Evolutionary conservation across 257 asterid genomes (phyloP).

Genomic region (Ehretia macrophylla): DNA sequence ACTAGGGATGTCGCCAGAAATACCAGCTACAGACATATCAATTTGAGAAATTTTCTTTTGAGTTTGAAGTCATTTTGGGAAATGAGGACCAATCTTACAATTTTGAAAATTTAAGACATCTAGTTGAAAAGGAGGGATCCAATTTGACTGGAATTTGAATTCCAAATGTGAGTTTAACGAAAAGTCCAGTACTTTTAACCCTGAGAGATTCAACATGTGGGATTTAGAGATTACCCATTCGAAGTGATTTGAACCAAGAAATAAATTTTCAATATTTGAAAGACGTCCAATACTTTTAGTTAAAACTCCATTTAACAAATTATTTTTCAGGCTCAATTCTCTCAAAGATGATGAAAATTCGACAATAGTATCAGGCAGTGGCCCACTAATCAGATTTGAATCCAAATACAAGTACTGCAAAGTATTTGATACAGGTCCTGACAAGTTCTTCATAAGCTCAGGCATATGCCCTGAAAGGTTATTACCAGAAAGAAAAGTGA

Average conservation of each 20-base stretch:
- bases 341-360: background rate
- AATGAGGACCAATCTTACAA: conserved; percentile 14
- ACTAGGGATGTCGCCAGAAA: conserved; percentile 10
- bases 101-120: background rate
- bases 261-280: background rate
- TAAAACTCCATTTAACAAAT: no score
- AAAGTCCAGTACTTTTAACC: background rate
- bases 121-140: conserved; percentile 20
- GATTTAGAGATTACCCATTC: conserved; percentile 6
- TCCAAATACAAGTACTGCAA: no score
- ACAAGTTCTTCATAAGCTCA: no score
- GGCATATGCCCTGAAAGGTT: no score
- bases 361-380: no score
- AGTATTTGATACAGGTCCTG: no score
- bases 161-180: background rate
- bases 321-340: no score
- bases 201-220: background rate
- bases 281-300: no score
- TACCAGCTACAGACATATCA: conserved; percentile 17
- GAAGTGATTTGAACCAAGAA: background rate
- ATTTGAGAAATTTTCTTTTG: conserved; percentile 1
- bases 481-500: no score
- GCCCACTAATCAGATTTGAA: background rate
- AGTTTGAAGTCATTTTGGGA: conserved; percentile 20
- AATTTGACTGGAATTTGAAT: background rate